Base-by-base conservation (phyloP, 2,329 filamentous ascomycete genomes). In the Stachybotrys echinatus region DNA sequence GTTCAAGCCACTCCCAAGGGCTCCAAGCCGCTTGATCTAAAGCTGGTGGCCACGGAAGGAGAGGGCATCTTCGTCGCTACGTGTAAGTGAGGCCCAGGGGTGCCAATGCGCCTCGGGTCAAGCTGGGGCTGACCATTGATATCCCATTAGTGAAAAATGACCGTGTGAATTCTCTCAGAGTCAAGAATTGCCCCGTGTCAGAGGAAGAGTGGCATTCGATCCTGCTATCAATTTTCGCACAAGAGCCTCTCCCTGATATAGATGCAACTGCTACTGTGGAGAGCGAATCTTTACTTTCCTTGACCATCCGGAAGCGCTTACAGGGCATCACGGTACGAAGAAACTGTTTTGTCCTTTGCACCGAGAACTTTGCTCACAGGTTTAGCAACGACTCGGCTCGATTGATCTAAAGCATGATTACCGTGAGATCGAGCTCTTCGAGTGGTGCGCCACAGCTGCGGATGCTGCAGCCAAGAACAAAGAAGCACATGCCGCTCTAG, bases 1-100 rank as follows among this genome's bases (percentile, higher is more conserved):
- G 61, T 88, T 18, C 76, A 87, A 58, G 77, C 84, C 50, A 72
- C 73, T 2, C 69, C 77, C 20, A 75, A 66, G 49, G 72, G 71
- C 37, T 68, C 72, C 34, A 74, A 73, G 50, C 74, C 76, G 2
- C 69, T 90, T 23, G 84, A 89, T 64, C 65, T 88, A 44, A 83
- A 82, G 61, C 66, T 91, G 23, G 74, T 85, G 31, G 87, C 79
- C 31, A 89, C 86, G 23, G 87, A 91, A 59, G 81, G 82, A 49
- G 75, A 79, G 50, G 76, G 74, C 45, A 76, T 83, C 6, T 88
- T 84, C 66, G 70, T 75, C 40, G 66, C 74, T 50, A 74, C 74
- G 53, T 67, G 83, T 85, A 73, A 76, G 80, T 75, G 55, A 52
- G 55, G 10, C 10, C 2, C 18, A 10, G 17, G 31, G 8, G 10